phyloP scores from a whole-genome alignment of 2,329 filamentous ascomycete species.

The Zasmidium angulare region DNA sequence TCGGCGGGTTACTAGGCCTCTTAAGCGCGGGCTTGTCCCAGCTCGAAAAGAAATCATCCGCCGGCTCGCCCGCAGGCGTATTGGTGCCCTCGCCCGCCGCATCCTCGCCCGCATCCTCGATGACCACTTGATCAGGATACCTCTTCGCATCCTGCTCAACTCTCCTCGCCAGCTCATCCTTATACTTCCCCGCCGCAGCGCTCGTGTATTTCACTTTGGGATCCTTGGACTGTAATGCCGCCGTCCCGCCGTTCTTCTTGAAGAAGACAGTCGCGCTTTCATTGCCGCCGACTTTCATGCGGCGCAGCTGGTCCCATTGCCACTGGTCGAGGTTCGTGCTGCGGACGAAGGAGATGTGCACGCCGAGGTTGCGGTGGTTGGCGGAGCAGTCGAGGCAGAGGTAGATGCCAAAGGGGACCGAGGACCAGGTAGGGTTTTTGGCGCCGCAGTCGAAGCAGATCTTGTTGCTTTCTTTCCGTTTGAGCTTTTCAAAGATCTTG shows the following conservation, averaged over 20 bases:
- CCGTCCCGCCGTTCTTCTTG: constrained; percentile 91
- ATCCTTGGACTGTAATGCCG: constrained; percentile 93
- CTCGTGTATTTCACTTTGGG: constrained; percentile 96
- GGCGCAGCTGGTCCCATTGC: constrained; percentile 97
- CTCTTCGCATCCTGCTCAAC: constrained; percentile 81
- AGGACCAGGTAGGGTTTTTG: constrained; percentile 98
- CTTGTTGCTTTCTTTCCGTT: constrained; percentile 94
- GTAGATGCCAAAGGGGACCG: constrained; percentile 87
- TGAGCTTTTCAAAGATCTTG: constrained; percentile 97
- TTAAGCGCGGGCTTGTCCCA: constrained; percentile 99
- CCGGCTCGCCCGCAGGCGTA: constrained; percentile 77
- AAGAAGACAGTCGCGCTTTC: constrained; percentile 98
- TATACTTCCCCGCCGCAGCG: constrained; percentile 92
- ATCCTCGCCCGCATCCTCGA: constrained; percentile 68
- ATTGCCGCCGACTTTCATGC: constrained; percentile 98
- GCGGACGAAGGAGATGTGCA: constrained; percentile 98
- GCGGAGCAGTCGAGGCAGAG: constrained; percentile 97
- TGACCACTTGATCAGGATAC: constrained; percentile 79
- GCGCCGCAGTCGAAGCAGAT: constrained; percentile 97
- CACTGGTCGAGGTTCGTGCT: constrained; percentile 97
- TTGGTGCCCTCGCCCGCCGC: constrained; percentile 58
- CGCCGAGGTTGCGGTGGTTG: constrained; percentile 94
- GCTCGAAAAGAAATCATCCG: constrained; percentile 96
- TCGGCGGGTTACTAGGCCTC: constrained; percentile 88
- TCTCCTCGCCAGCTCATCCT: constrained; percentile 88